Evolutionary conservation across 768 basidiomycete species (phyloP).

Genomic region (Termitomyces sp.): DNA sequence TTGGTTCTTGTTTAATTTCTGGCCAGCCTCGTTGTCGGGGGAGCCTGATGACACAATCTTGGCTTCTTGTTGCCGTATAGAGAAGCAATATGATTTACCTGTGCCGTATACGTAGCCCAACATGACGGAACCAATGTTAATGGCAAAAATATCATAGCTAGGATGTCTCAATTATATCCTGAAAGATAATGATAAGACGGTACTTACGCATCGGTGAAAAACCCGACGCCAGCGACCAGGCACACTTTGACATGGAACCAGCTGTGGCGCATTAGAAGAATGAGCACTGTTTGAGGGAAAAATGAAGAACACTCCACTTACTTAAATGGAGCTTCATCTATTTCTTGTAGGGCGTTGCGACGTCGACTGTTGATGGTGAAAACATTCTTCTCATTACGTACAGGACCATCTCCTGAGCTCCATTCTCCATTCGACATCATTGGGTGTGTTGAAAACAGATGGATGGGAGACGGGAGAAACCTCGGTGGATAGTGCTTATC

Average conservation of each 20-base stretch:
- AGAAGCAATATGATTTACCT: neutral
- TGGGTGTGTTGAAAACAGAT: neutral
- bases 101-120: slow-evolving; percentile 44
- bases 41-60: neutral
- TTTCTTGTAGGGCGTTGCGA: slow-evolving; percentile 75
- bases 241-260: slow-evolving; percentile 85
- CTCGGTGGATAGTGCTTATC: neutral
- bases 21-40: slow-evolving; percentile 18
- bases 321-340: slow-evolving; percentile 86
- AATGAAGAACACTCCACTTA: slow-evolving; percentile 21
- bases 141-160: slow-evolving; percentile 85
- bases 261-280: slow-evolving; percentile 25
- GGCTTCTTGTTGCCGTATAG: neutral
- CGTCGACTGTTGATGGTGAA: slow-evolving; percentile 64
- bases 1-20: slow-evolving; percentile 51
- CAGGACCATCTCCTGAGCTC: slow-evolving; percentile 26
- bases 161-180: neutral
- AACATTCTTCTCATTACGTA: slow-evolving; percentile 23
- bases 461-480: neutral
- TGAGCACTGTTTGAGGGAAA: neutral
- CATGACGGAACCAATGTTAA: slow-evolving; percentile 82
- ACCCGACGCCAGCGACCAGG: slow-evolving; percentile 72
- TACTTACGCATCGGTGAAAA: slow-evolving; percentile 81
- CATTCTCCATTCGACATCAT: slow-evolving; percentile 31
- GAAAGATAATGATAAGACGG: neutral